Evolutionary conservation across 805 yeast genomes (phyloP).

Genomic region (Lipomyces japonicus): DNA sequence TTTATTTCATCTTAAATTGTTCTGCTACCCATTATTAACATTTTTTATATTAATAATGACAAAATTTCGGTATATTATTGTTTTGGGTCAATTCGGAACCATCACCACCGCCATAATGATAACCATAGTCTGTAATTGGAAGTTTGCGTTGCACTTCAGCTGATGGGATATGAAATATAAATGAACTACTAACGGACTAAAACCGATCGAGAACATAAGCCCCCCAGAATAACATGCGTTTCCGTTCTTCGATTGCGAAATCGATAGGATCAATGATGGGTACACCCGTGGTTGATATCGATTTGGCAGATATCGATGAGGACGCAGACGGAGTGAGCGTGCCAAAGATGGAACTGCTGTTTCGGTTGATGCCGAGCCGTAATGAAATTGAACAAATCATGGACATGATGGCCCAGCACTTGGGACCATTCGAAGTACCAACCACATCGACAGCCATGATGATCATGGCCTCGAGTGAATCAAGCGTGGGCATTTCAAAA

Average conservation of each 20-base stretch:
- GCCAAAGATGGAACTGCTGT: background rate
- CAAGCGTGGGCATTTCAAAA: conserved; percentile 29
- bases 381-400: conserved; percentile 31
- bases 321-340: background rate
- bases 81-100: no score
- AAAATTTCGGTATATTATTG: no score
- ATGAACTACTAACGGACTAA: conserved; percentile 31
- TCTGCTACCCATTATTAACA: background rate
- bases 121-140: conserved; percentile 22
- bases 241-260: conserved; percentile 19
- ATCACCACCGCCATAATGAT: no score
- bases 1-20: no score
- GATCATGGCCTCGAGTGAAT: conserved; percentile 30
- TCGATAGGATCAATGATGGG: conserved; percentile 16
- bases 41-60: no score
- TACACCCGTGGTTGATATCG: conserved; percentile 12
- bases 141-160: conserved; percentile 28
- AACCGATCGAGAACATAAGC: conserved; percentile 30
- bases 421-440: conserved; percentile 34
- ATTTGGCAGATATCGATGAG: background rate
- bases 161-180: conserved; percentile 30
- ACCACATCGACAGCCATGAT: conserved; percentile 31
- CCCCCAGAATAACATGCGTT: conserved; percentile 33
- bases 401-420: conserved; percentile 33
- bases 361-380: conserved; percentile 23